Base-by-base conservation (phyloP, 495 filamentous ascomycete species). In the Hypoxylon crocopeplum region DNA sequence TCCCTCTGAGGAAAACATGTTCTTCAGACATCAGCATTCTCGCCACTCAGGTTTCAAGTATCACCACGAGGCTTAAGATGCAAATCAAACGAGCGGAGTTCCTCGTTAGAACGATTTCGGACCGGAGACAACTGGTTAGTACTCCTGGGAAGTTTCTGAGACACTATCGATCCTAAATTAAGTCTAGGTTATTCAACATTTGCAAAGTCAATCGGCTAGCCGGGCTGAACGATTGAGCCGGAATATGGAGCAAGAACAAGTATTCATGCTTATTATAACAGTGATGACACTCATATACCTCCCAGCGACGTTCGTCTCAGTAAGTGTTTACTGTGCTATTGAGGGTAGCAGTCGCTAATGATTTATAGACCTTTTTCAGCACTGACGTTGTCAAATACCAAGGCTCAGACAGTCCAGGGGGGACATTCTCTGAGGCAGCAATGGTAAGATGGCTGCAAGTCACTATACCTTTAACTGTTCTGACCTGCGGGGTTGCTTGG, bases 381-480 rank as follows among this genome's bases (percentile, higher is more conserved):
- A 79, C 75, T 4, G 73, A 77, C 34, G 56, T 77, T n/a, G 54
- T 79, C 5, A 76, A 72, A 54, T 79, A 71, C 41, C 73, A 76
- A 48, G 67, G 69, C 29, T 41, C 58, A 15, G 22, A 30, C 21
- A 47, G 47, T 16, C 52, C 57, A 19, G 51, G 54, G 7, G 75
- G 69, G 12, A 58, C 60, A 13, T 80, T 74, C 48, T 79, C 77
- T 7, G 19, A 32, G 13, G 42, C 42, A 16, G 77, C 77, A 22
- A 63, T 80, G 69, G 8, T 41, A 4, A 48, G 74, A 21, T 80
- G 76, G 76, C 62, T 80, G 11, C 46, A 78, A 61, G 71, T 80
- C 7, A 71, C 77, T 1, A 46, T 80, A 12, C 77, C 77, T 4
- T 45, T 80, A 3, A 79, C 70, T 11, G 22, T 30, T 11, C 1